Conservation (phyloP, 768 basidiomycete species). For the Amanita thiersii region DNA sequence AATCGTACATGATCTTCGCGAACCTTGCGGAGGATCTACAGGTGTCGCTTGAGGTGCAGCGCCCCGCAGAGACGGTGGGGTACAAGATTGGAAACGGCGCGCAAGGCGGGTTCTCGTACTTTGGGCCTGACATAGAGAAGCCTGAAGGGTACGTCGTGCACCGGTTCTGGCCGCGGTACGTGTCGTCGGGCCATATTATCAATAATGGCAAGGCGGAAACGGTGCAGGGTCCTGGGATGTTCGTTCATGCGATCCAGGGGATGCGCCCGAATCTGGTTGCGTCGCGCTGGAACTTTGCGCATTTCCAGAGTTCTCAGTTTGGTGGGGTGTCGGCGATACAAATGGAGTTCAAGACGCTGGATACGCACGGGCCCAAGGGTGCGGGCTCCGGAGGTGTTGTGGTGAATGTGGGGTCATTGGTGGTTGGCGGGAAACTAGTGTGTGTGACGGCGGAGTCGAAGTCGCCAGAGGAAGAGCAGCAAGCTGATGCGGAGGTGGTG, state of each 20-base stretch:
- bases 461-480: slow-evolving; percentile 53
- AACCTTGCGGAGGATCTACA: slow-evolving; percentile 77
- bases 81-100: slow-evolving; percentile 89
- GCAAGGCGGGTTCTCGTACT: slow-evolving; percentile 86
- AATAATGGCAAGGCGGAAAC: slow-evolving; percentile 51
- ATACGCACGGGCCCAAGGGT: slow-evolving; percentile 72
- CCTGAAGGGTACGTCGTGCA: slow-evolving; percentile 85
- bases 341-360: slow-evolving; percentile 92
- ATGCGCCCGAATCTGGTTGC: slow-evolving; percentile 96
- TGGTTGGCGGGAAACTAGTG: slow-evolving; percentile 70
- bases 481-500: slow-evolving; percentile 38
- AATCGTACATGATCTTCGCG: slow-evolving; percentile 72
- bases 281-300: slow-evolving; percentile 88
- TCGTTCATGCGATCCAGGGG: slow-evolving; percentile 95
- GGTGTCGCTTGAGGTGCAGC: slow-evolving; percentile 63
- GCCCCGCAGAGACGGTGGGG: slow-evolving; percentile 67
- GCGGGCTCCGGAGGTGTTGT: slow-evolving; percentile 75
- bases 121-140: slow-evolving; percentile 58
- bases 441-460: slow-evolving; percentile 74
- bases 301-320: slow-evolving; percentile 74
- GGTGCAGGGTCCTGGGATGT: slow-evolving; percentile 68
- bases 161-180: slow-evolving; percentile 79
- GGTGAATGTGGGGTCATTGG: slow-evolving; percentile 81
- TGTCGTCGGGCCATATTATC: slow-evolving; percentile 60
- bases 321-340: slow-evolving; percentile 80